Conservation (phyloP, 495 filamentous ascomycete genomes). For the Tuber umbilicatum region DNA sequence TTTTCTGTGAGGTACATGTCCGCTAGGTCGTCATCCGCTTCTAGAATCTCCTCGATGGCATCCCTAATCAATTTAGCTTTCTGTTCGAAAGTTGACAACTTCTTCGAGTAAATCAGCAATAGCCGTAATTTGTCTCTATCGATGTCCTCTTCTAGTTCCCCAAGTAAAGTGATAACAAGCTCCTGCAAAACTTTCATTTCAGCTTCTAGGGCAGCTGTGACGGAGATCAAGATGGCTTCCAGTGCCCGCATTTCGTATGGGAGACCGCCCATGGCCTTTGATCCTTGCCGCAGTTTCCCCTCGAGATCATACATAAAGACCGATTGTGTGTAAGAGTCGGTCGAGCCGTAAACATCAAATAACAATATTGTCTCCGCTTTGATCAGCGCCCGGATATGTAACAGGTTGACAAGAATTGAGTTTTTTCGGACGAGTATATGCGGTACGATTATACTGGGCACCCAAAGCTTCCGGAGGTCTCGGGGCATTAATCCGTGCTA, state of each 20-base stretch:
- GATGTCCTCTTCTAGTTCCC: constrained; percentile 92
- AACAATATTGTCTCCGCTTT: constrained; percentile 89
- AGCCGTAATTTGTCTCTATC: constrained; percentile 88
- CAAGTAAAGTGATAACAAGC: constrained; percentile 78
- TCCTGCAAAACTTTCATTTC: constrained; percentile 91
- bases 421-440: constrained; percentile 91
- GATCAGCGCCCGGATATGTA: constrained; percentile 89
- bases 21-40: constrained; percentile 92
- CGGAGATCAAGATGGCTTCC: constrained; percentile 72
- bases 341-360: constrained; percentile 93
- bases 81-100: constrained; percentile 92
- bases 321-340: constrained; percentile 88
- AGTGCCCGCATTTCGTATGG: constrained; percentile 70
- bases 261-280: constrained; percentile 49
- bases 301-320: constrained; percentile 90
- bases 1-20: constrained; percentile 94
- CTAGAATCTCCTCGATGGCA: constrained; percentile 90
- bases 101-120: constrained; percentile 86
- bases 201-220: constrained; percentile 79
- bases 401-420: constrained; percentile 87
- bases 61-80: constrained; percentile 92
- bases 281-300: constrained; percentile 55
- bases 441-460: constrained; percentile 95
- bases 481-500: constrained; percentile 93
- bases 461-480: constrained; percentile 76